Conservation (phyloP, 805 yeast species). For the Lipomyces spencermartinsiae region DNA sequence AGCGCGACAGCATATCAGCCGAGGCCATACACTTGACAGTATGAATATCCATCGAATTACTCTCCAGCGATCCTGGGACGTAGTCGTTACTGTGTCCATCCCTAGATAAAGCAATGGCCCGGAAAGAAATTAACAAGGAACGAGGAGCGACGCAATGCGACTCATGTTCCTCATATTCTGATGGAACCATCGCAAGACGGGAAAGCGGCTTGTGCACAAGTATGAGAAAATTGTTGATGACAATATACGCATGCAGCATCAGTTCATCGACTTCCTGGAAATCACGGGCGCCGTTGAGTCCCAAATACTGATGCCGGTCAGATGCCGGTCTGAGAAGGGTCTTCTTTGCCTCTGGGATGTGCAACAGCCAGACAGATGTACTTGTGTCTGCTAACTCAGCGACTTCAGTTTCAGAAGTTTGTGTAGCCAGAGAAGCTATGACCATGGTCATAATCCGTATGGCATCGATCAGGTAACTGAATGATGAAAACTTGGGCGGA, state of each 20-base stretch:
- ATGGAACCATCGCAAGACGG: slow-evolving; percentile 24
- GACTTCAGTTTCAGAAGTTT: not conserved
- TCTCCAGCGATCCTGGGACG: not conserved
- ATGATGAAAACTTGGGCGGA: slow-evolving; percentile 22
- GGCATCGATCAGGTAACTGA: slow-evolving; percentile 24
- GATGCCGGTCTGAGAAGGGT: slow-evolving; percentile 1
- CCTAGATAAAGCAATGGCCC: slow-evolving; percentile 4
- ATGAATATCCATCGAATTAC: not conserved
- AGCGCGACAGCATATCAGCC: slow-evolving; percentile 21
- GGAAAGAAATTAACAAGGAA: slow-evolving; percentile 22
- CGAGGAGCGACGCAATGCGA: slow-evolving; percentile 23
- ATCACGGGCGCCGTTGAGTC: not conserved
- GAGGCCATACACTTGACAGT: slow-evolving; percentile 22
- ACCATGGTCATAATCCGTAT: slow-evolving; percentile 10
- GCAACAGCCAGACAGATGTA: slow-evolving; percentile 23
- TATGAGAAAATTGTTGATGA: slow-evolving; percentile 21
- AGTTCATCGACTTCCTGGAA: slow-evolving; percentile 24
- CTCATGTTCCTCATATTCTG: slow-evolving; percentile 13
- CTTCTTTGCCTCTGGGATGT: slow-evolving; percentile 23
- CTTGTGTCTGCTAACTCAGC: slow-evolving; percentile 18
- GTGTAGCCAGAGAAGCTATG: not conserved
- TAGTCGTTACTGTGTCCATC: not conserved
- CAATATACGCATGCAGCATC: slow-evolving; percentile 20
- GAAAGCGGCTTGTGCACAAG: slow-evolving; percentile 21
- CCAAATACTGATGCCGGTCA: not conserved